These are phyloP conservation scores for Gentiana macrophylla DNA, from an alignment of 257 asterid species.

Conservation along the genomic window DNA sequence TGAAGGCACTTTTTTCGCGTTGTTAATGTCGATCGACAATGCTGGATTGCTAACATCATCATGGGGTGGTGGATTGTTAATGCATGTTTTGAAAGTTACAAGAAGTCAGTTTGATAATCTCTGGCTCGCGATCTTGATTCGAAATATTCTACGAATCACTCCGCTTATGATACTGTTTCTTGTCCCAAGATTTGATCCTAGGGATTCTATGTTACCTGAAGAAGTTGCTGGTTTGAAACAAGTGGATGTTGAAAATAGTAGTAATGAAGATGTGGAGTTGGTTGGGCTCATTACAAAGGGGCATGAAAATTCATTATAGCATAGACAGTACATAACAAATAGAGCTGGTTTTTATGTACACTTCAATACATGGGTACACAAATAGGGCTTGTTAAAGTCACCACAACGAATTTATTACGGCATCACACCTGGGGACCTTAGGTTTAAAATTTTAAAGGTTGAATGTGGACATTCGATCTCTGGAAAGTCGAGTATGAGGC, in stretches of 20 bases:
- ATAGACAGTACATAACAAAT: neutral
- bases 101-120: slow-evolving; percentile 49
- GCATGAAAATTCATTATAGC: slow-evolving; percentile 28
- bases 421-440: too few species aligned
- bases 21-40: slow-evolving; percentile 87
- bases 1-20: slow-evolving; percentile 86
- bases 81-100: slow-evolving; percentile 56
- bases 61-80: slow-evolving; percentile 80
- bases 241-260: slow-evolving; percentile 26
- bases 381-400: too few species aligned
- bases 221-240: slow-evolving; percentile 21
- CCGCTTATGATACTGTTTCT: slow-evolving; percentile 54
- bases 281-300: slow-evolving; percentile 46
- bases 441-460: too few species aligned
- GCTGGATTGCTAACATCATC: slow-evolving; percentile 74
- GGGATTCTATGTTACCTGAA: slow-evolving; percentile 38
- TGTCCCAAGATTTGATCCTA: slow-evolving; percentile 62
- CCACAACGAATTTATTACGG: too few species aligned
- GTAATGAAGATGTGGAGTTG: slow-evolving; percentile 53
- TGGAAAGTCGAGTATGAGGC: too few species aligned
- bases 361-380: too few species aligned
- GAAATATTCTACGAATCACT: slow-evolving; percentile 49
- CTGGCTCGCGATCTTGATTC: slow-evolving; percentile 69
- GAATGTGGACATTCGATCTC: too few species aligned
- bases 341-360: too few species aligned